A percentile compares a stretch with the other conserved stretches of the same genome.
Evolutionary conservation across 2,329 filamentous ascomycete species (phyloP).

Genomic region (Waltergamsia citrina): DNA sequence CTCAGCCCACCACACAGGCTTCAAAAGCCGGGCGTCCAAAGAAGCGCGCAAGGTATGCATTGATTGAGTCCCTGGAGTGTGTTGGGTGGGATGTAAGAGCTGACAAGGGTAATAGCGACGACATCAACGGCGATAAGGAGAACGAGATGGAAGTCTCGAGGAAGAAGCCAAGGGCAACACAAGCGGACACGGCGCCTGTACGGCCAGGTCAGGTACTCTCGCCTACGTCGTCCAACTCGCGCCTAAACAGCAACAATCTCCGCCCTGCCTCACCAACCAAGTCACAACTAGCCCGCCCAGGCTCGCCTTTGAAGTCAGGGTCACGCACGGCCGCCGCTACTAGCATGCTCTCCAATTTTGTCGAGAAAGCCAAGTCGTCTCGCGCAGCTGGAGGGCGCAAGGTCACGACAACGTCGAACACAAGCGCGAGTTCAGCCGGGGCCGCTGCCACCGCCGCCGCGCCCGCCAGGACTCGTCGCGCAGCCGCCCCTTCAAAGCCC

Average conservation of each 20-base stretch:
- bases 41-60: conserved; percentile 45
- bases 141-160: conserved; percentile 65
- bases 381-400: conserved; percentile 38
- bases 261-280: conserved; percentile 44
- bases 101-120: conserved; percentile 40
- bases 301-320: conserved; percentile 51
- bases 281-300: conserved; percentile 45
- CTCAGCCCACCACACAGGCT: conserved; percentile 11
- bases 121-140: conserved; percentile 65
- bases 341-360: conserved; percentile 44
- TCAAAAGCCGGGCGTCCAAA: conserved; percentile 17
- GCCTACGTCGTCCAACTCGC: conserved; percentile 73
- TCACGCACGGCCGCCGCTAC: conserved; percentile 29
- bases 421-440: conserved; percentile 29
- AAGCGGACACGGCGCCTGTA: conserved; percentile 25
- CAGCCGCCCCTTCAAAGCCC: conserved; percentile 25
- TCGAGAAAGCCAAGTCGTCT: conserved; percentile 50
- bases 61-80: conserved; percentile 10
- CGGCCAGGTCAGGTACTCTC: conserved; percentile 59
- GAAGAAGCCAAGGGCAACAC: conserved; percentile 46
- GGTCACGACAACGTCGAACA: conserved; percentile 31
- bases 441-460: conserved; percentile 20
- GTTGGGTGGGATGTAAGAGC: no score
- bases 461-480: conserved; percentile 21
- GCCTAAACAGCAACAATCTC: conserved; percentile 46